A percentile compares a stretch with the other conserved stretches of the same genome.
Evolutionary conservation across 129 eudicot species (phyloP).

Genomic region (Pittosporum tobira): DNA sequence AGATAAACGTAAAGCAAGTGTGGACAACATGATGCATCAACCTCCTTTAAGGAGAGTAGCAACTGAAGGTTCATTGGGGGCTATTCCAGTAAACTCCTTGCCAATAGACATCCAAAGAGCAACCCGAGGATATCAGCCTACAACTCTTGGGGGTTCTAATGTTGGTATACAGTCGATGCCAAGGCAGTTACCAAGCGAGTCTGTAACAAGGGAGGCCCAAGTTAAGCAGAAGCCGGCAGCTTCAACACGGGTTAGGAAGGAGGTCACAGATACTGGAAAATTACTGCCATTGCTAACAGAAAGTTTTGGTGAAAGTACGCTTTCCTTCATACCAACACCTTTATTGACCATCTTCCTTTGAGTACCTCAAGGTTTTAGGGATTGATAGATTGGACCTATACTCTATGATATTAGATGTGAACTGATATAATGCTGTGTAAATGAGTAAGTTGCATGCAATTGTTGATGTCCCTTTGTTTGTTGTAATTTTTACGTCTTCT

Average conservation of each 20-base stretch:
- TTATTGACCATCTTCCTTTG: constrained; percentile 45
- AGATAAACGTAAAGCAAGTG: constrained; percentile 77
- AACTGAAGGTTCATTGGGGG: constrained; percentile 46
- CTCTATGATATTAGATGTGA: no score
- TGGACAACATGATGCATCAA: constrained; percentile 63
- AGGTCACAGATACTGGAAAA: constrained; percentile 46
- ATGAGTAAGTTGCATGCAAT: not conserved
- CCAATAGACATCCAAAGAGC: constrained; percentile 45
- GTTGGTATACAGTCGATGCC: constrained; percentile 26
- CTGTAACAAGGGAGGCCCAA: constrained; percentile 39
- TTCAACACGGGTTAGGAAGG: constrained; percentile 62
- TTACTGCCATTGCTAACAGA: constrained; percentile 48
- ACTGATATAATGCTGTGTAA: not conserved
- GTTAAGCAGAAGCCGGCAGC: constrained; percentile 27
- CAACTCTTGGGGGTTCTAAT: constrained; percentile 35
- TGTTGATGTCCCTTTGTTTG: not conserved
- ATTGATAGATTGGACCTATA: not conserved
- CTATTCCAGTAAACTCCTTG: constrained; percentile 25
- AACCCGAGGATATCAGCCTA: constrained; percentile 45
- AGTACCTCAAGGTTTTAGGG: not conserved
- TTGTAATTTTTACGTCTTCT: no score
- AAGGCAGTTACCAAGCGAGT: constrained; percentile 36
- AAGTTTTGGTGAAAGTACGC: constrained; percentile 77
- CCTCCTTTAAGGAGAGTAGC: constrained; percentile 64
- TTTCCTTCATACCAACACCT: constrained; percentile 66